Percentiles rank a stretch among this genome's conserved stretches.
phyloP scores from a whole-genome alignment of 2,329 filamentous ascomycete genomes.

The Pseudogymnoascus sp. region DNA sequence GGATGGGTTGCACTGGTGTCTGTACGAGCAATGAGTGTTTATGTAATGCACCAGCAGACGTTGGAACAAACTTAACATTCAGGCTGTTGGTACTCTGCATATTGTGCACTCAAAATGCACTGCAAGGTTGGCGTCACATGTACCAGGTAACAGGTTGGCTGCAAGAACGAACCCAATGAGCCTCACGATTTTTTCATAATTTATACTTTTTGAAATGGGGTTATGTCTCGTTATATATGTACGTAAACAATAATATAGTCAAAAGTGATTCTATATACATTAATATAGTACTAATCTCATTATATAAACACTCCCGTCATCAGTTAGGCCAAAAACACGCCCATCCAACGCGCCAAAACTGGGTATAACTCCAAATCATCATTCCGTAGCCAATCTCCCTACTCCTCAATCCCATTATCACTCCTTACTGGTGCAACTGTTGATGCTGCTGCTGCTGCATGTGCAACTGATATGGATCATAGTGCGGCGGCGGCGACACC shows the following conservation, averaged over 20 bases:
- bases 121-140: not conserved
- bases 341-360: slow-evolving; percentile 2
- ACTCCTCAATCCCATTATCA: not conserved
- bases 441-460: not conserved
- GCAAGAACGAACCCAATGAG: not conserved
- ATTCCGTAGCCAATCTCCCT: not conserved
- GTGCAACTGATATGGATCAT: not conserved
- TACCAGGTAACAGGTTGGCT: not conserved
- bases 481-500: not conserved
- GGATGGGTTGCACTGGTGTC: not conserved
- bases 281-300: slow-evolving; percentile 2
- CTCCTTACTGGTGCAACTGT: not conserved
- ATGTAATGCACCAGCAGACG: not conserved
- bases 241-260: not conserved
- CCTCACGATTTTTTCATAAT: no score
- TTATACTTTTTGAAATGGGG: not conserved
- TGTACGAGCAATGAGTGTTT: not conserved
- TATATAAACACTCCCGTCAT: not conserved
- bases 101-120: not conserved
- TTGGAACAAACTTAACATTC: not conserved
- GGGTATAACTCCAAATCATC: not conserved
- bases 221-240: not conserved
- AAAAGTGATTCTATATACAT: slow-evolving; percentile 3
- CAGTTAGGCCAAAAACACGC: not conserved
- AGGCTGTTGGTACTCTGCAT: not conserved